phyloP scores from a whole-genome alignment of 116 monocot genomes.

The Trichopus zeylanicus region DNA sequence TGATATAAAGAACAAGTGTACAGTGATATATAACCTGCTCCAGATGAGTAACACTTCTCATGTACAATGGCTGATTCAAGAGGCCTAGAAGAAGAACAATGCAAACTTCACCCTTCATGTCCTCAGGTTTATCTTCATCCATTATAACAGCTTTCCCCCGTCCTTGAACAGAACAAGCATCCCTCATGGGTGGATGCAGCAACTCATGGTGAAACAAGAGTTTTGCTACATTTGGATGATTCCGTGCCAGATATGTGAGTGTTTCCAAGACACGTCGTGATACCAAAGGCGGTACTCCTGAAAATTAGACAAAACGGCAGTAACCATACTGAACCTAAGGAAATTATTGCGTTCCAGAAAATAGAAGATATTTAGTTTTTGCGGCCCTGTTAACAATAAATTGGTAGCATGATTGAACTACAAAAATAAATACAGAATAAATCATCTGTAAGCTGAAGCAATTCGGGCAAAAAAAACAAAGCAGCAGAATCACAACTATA shows the following conservation, averaged over 20 bases:
- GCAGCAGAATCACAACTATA: no score
- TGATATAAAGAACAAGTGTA: not conserved
- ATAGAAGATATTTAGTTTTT: no score
- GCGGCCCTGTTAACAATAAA: no score
- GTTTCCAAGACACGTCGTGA: slow-evolving; percentile 90
- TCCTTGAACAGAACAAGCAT: slow-evolving; percentile 26
- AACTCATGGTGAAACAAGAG: slow-evolving; percentile 81
- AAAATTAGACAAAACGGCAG: slow-evolving; percentile 8
- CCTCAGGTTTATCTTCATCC: slow-evolving; percentile 67
- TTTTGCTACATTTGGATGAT: slow-evolving; percentile 84
- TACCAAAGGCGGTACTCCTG: slow-evolving; percentile 92
- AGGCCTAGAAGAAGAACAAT: slow-evolving; percentile 73
- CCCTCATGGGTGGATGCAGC: slow-evolving; percentile 12
- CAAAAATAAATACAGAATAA: no score
- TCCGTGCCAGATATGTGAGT: slow-evolving; percentile 77
- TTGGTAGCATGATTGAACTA: no score
- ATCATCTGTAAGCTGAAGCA: no score
- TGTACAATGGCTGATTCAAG: slow-evolving; percentile 86
- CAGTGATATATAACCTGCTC: no score
- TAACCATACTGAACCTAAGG: not conserved
- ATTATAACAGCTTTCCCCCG: slow-evolving; percentile 78
- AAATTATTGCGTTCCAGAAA: no score
- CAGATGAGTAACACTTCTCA: slow-evolving; percentile 97
- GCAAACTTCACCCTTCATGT: slow-evolving; percentile 28
- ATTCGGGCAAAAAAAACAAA: no score